Conservation (phyloP, 2,329 filamentous ascomycete species). For the Coniochaeta sp. region DNA sequence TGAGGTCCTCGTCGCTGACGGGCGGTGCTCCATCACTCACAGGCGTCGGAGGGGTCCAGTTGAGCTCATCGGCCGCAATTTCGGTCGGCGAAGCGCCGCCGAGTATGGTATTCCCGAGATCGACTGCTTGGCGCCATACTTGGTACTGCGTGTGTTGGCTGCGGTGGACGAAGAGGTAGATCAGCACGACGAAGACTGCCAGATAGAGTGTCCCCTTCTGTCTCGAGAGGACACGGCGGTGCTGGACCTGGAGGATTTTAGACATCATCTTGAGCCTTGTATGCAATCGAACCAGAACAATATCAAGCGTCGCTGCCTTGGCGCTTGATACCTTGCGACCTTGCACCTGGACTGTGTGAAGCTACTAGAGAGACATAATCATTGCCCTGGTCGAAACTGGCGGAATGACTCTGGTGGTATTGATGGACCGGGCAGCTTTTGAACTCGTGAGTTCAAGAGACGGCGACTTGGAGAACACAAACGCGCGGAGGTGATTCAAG, state of each 20-base stretch:
- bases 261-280: neutral
- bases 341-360: neutral
- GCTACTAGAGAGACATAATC: neutral
- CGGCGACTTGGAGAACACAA: neutral
- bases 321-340: neutral
- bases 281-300: neutral
- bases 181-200: neutral
- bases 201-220: neutral
- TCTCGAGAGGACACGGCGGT: neutral
- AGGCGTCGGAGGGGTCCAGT: neutral
- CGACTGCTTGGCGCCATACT: neutral
- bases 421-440: neutral
- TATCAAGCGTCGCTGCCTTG: neutral
- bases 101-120: neutral
- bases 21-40: neutral
- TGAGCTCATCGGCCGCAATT: neutral
- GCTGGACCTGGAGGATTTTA: neutral
- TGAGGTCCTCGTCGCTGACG: slow-evolving; percentile 1
- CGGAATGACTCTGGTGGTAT: neutral
- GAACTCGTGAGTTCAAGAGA: neutral
- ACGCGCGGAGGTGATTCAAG: neutral
- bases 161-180: neutral
- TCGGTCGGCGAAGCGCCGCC: neutral
- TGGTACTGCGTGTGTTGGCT: neutral
- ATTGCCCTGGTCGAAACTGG: neutral